Conservation (phyloP, 2,329 filamentous ascomycete genomes). For the Pestalotiopsis sp. region DNA sequence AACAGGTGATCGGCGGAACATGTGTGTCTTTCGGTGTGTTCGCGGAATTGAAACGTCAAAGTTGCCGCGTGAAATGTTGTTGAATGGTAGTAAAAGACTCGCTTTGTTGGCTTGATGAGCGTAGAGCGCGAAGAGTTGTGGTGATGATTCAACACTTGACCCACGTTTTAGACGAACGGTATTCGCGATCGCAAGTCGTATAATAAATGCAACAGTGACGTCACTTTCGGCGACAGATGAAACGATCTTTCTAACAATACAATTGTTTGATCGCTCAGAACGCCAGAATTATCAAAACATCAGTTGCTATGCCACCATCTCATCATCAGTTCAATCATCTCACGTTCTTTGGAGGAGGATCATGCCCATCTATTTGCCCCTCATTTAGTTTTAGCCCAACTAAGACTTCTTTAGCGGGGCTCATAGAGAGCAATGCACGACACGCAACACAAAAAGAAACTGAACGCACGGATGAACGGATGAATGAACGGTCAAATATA, state of each 20-base stretch:
- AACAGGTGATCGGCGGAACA: slow-evolving; percentile 15
- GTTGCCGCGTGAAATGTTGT: no score
- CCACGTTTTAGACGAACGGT: not conserved
- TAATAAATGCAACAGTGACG: not conserved
- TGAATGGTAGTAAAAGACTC: no score
- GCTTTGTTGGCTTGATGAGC: not conserved
- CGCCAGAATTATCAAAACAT: not conserved
- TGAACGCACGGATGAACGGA: slow-evolving; percentile 1
- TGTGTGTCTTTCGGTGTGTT: not conserved
- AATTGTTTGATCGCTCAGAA: not conserved
- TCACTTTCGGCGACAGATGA: not conserved
- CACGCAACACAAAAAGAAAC: not conserved
- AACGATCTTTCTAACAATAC: no score
- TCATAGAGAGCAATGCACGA: slow-evolving; percentile 15
- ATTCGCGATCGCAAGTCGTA: not conserved
- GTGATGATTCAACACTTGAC: slow-evolving; percentile 9
- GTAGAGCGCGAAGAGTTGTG: not conserved
- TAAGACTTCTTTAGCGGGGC: not conserved
- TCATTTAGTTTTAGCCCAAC: not conserved
- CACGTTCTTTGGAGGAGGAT: not conserved
- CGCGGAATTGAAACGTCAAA: not conserved
- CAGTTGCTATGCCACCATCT: no score
- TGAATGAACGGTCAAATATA: not conserved
- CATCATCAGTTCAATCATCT: not conserved
- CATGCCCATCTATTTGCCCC: not conserved